phyloP scores from a whole-genome alignment of 805 yeast species.

The Candida berthetii region DNA sequence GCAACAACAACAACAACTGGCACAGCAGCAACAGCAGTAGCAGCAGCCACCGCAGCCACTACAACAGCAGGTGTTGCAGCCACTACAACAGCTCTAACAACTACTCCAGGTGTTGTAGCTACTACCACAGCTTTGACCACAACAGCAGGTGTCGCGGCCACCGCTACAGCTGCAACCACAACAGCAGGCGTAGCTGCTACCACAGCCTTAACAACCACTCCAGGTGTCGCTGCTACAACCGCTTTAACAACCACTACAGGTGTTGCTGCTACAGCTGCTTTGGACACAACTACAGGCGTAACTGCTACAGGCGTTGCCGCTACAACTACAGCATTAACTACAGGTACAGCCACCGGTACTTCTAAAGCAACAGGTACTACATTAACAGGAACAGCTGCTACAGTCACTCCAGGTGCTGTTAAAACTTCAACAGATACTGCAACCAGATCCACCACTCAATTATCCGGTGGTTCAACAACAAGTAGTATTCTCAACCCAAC shows the following conservation, averaged over 20 bases:
- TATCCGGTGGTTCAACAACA: not conserved
- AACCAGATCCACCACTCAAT: not conserved
- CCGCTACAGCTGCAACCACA: not conserved
- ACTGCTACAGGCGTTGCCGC: not conserved
- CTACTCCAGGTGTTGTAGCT: slow-evolving; percentile 5
- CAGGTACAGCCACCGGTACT: slow-evolving; percentile 1
- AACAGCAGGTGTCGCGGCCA: not conserved
- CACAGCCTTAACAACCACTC: not conserved
- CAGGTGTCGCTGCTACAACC: not conserved
- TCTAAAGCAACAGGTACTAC: slow-evolving; percentile 1
- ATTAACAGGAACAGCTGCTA: not conserved
- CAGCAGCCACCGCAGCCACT: slow-evolving; percentile 3
- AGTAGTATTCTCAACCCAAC: slow-evolving; percentile 11
- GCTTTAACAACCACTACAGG: not conserved
- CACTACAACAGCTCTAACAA: not conserved
- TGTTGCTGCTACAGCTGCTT: not conserved
- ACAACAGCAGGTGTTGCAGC: not conserved
- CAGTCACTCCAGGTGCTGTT: not conserved
- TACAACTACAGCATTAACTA: not conserved
- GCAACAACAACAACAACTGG: slow-evolving; percentile 3
- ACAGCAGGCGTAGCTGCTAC: not conserved
- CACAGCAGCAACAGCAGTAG: slow-evolving; percentile 6
- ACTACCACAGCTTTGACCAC: too few relatives aligned
- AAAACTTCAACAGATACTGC: not conserved
- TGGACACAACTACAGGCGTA: not conserved